Conservation (phyloP, 1,139 yeast genomes). For the Groenewaldozyma sp. region DNA sequence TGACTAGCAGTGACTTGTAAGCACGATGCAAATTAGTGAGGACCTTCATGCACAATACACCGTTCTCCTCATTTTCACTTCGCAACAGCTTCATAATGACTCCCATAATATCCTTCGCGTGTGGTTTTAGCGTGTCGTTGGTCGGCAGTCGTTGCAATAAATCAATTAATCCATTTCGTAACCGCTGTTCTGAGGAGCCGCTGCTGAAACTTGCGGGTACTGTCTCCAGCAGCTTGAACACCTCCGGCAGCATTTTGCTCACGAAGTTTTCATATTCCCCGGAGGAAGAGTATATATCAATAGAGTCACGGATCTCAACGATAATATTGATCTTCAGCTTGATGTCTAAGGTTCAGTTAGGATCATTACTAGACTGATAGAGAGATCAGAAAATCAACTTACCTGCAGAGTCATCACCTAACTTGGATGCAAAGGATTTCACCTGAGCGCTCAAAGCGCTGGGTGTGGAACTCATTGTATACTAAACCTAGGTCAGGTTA, state of each 20-base stretch:
- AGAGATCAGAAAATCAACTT: constrained; percentile 10
- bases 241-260: constrained; percentile 26
- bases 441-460: constrained; percentile 29
- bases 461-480: neutral
- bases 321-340: constrained; percentile 55
- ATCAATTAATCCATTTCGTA: constrained; percentile 69
- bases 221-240: constrained; percentile 40
- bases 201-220: constrained; percentile 61
- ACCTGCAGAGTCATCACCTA: constrained; percentile 37
- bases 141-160: constrained; percentile 73
- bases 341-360: constrained; percentile 34
- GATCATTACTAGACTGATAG: neutral
- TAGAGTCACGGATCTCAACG: constrained; percentile 75
- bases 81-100: constrained; percentile 53
- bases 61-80: constrained; percentile 90
- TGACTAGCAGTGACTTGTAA: constrained; percentile 58
- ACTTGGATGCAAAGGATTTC: constrained; percentile 52
- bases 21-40: constrained; percentile 84
- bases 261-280: constrained; percentile 54
- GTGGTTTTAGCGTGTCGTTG: constrained; percentile 74
- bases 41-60: constrained; percentile 82
- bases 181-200: constrained; percentile 32
- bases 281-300: constrained; percentile 74
- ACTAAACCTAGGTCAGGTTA: too few species aligned
- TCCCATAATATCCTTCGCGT: constrained; percentile 51